Evolutionary conservation across 208 protist genomes (phyloP), one percentile per base, ranked within the genome.

Genomic region (Crithidia sp.): DNA sequence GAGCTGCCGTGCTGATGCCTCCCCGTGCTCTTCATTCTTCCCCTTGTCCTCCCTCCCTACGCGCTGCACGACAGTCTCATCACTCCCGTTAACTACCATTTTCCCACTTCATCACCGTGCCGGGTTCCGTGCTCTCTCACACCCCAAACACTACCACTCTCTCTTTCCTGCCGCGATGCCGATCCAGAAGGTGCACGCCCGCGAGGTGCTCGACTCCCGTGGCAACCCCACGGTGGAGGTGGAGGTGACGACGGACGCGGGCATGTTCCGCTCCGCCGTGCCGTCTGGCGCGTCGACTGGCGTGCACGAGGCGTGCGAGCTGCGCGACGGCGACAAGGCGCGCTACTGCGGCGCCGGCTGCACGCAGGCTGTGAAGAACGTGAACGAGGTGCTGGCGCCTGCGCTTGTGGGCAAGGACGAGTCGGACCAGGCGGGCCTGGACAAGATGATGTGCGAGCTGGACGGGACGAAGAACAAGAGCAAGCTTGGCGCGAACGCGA

Each of bases 221-320:
- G 93, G 93, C 19, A 97, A 95, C 86, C 93, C 93, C 61, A 96
- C 92, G 49, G 90, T 96, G 28, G 92, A 99, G 85, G 98, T 99
- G 39, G 98, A 99, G 62, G 68, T 99, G 58, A 97, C 85, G 41
- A 99, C 98, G 52, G 94, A 90, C 14, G 65, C 90, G n/a, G 97
- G 98, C 57, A 67, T 98, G 16, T 99, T 99, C 91, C 95, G 98
- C 75, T 96, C 96, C n/a, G 97, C 96, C 37, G 98, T 99, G 17
- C 99, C 99, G 39, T 99, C 95, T 16, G 99, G 99, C 28, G 99
- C 99, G 6, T 99, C 99, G 19, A 99, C 99, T 43, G 99, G 99
- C 74, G 88, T 97, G 40, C 93, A 99, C 77, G 99, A 99, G 87
- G 98, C 98, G 19, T 92, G 90, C 65, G 98, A 99, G 87, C 88